Evolutionary conservation across 169 alveolate genomes (phyloP).

Genomic region (Cryptosporidium sp.): DNA sequence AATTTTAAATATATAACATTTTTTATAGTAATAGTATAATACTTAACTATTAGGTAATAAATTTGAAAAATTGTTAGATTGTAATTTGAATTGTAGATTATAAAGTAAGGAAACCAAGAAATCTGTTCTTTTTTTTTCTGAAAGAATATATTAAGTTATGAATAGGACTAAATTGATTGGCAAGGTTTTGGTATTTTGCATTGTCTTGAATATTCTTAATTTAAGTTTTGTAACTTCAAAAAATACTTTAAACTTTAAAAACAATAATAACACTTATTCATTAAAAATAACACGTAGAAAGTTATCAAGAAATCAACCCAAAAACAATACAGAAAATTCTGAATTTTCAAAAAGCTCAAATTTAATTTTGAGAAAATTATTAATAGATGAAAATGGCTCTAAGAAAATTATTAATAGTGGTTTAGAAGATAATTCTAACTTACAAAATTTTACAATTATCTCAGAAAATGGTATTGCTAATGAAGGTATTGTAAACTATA

Average conservation of each 20-base stretch:
- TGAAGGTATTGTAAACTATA: background rate
- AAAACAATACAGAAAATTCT: background rate
- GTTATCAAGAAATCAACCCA: background rate
- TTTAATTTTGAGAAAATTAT: background rate
- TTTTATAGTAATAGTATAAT: too few relatives aligned
- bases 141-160: background rate
- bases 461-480: background rate
- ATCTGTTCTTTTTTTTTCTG: background rate
- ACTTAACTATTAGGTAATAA: background rate
- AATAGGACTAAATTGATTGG: background rate
- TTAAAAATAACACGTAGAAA: constrained; percentile 26
- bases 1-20: too few relatives aligned
- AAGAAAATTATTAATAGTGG: too few relatives aligned
- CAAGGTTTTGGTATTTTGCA: background rate
- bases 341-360: background rate
- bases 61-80: background rate
- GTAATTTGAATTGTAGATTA: background rate
- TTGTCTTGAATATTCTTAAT: background rate
- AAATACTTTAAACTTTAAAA: background rate
- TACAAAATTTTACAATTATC: background rate
- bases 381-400: background rate
- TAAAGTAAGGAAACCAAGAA: background rate
- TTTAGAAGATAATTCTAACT: background rate
- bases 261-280: background rate
- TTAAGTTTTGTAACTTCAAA: background rate